Conservation (phyloP, 2,329 filamentous ascomycete species). For the Colletotrichum liaoningense region DNA sequence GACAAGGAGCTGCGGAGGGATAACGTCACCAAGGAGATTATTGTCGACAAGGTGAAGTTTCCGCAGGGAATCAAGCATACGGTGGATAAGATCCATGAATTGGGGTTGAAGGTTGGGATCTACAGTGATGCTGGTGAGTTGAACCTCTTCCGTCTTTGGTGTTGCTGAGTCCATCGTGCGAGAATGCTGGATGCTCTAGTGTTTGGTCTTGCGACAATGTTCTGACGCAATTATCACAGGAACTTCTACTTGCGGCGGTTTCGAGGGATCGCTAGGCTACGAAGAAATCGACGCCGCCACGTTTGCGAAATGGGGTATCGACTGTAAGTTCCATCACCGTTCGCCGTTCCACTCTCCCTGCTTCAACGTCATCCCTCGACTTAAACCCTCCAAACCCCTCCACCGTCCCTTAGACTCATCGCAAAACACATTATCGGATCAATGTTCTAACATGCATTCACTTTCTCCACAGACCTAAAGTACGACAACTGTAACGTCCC, state of each 20-base stretch:
- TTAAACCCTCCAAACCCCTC: background rate
- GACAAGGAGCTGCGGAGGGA: slow-evolving; percentile 53
- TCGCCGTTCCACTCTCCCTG: background rate
- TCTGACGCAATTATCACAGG: slow-evolving; percentile 20
- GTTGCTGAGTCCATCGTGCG: background rate
- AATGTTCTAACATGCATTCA: background rate
- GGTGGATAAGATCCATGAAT: slow-evolving; percentile 63
- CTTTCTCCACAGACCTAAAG: slow-evolving; percentile 57
- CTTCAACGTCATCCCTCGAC: background rate
- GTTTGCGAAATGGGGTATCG: slow-evolving; percentile 69
- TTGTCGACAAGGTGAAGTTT: slow-evolving; percentile 62
- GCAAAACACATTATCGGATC: background rate
- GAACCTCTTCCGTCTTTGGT: background rate
- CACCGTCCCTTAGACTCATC: background rate
- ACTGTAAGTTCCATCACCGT: slow-evolving; percentile 52
- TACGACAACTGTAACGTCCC: slow-evolving; percentile 67
- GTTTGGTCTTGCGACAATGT: background rate
- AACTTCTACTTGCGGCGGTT: slow-evolving; percentile 63
- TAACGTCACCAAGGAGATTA: slow-evolving; percentile 53
- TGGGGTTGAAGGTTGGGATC: slow-evolving; percentile 72
- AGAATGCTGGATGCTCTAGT: background rate
- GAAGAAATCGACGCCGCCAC: slow-evolving; percentile 68
- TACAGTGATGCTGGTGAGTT: slow-evolving; percentile 65
- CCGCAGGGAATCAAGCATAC: slow-evolving; percentile 67
- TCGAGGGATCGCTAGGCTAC: slow-evolving; percentile 66